Base-by-base conservation (phyloP, 805 yeast species). In the Maudiozyma bulderi region DNA sequence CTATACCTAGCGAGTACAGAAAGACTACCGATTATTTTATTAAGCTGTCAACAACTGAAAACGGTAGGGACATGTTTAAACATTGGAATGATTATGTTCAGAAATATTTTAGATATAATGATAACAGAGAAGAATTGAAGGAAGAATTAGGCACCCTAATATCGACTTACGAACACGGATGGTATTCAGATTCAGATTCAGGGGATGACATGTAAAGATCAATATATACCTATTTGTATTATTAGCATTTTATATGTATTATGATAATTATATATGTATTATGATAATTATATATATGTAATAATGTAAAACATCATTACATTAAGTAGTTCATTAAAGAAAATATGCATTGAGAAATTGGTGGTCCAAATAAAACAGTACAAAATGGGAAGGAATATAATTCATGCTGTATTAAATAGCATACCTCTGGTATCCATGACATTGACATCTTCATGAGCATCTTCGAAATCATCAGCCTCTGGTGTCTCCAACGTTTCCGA, bases 91-190 rank as follows among this genome's bases (percentile, higher is more conserved):
- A 58, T 6, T 55, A 65, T 45, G 66, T 70, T 0, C 57, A 65
- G 2, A 66, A 51, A 42, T 52, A 54, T 32, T 57, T 70, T 13
- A 55, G 61, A 42, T 65, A 61, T 11, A 84, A 78, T 51, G 50
- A 54, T 8, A 84, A 78, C 37, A 67, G 79, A 51, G 79, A 74
- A 40, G 82, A 78, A 40, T 57, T 79, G 45, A 68, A 74, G 10
- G 81, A 81, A 41, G 71, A 72, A 26, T 53, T 81, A 8, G 74
- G 71, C 2, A 60, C 63, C 3, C 47, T 77, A 40, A 72, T 74
- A 0, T 62, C 66, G 3, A 75, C 72, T 47, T 81, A 79, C 54
- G 77, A 75, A 41, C 62, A 64, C 50, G 84, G 84, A 0, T 78
- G 74, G 61, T 69, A 72, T 45, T 73, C 70, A 44, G 76, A 73